Percentiles rank a stretch among this genome's conserved stretches.
These are phyloP conservation scores for Raphanus raphanistrum DNA, from an alignment of 345 rosid genomes.

Conservation along the genomic window DNA sequence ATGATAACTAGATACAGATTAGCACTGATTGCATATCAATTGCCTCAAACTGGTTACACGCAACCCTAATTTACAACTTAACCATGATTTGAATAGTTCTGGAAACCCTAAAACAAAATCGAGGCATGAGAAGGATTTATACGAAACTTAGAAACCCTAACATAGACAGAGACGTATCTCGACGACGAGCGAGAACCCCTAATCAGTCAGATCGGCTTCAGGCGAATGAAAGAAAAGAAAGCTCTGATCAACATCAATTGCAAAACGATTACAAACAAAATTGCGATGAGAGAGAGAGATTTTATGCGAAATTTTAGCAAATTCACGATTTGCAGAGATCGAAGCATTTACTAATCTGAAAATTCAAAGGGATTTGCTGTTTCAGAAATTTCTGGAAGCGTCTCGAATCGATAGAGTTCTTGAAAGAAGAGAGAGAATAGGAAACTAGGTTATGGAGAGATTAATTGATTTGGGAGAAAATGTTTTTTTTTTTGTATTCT, in stretches of 20 bases:
- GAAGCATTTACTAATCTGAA: background rate
- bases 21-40: background rate
- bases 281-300: background rate
- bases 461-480: background rate
- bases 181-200: background rate
- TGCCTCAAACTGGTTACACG: background rate
- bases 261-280: background rate
- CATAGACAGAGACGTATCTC: background rate
- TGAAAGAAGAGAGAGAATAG: background rate
- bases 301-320: background rate
- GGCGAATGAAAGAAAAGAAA: background rate
- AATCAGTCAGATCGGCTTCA: background rate
- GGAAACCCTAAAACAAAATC: background rate
- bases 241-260: background rate
- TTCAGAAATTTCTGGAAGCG: background rate
- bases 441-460: background rate
- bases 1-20: background rate
- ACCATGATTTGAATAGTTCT: background rate
- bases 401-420: background rate
- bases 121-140: background rate
- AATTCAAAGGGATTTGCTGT: background rate
- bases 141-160: background rate
- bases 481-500: background rate
- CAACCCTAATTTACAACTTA: background rate
- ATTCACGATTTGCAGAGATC: background rate